Conservation (phyloP, 257 asterid species). For the Nicotiana undulata region DNA sequence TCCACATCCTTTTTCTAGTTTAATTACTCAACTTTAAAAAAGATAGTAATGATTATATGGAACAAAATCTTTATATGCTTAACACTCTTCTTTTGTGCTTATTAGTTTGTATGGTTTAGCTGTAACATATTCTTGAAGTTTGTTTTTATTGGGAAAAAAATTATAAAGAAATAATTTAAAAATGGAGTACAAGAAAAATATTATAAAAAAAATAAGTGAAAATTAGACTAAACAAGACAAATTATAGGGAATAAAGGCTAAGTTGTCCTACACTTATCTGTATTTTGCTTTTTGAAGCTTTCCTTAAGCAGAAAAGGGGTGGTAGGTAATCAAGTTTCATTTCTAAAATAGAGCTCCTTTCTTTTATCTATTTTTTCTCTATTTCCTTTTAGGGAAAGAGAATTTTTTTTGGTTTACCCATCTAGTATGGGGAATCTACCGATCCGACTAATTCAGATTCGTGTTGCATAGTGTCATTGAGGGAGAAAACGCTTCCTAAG, state of each 20-base stretch:
- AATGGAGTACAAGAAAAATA: not conserved
- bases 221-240: not conserved
- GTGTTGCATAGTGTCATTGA: fast-evolving
- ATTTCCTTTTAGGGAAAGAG: not conserved
- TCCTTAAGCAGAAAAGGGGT: not conserved
- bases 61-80: not conserved
- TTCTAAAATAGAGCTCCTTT: not conserved
- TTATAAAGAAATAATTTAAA: not conserved
- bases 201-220: not conserved
- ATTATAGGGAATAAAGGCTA: slow-evolving; percentile 7
- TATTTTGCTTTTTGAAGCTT: not conserved
- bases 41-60: slow-evolving; percentile 3
- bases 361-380: not conserved
- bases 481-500: not conserved
- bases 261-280: slow-evolving; percentile 1
- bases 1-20: not conserved
- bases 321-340: slow-evolving; percentile 6
- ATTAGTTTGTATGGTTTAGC: not conserved
- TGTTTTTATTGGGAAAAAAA: not conserved
- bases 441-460: not conserved
- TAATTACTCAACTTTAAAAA: slow-evolving; percentile 6
- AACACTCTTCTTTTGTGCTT: not conserved
- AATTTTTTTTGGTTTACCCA: not conserved
- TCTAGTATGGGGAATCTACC: not conserved
- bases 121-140: slow-evolving; percentile 8